These are phyloP conservation scores for Neurospora crassa DNA, from an alignment of 2,329 filamentous ascomycete species.

Conservation along the genomic window DNA sequence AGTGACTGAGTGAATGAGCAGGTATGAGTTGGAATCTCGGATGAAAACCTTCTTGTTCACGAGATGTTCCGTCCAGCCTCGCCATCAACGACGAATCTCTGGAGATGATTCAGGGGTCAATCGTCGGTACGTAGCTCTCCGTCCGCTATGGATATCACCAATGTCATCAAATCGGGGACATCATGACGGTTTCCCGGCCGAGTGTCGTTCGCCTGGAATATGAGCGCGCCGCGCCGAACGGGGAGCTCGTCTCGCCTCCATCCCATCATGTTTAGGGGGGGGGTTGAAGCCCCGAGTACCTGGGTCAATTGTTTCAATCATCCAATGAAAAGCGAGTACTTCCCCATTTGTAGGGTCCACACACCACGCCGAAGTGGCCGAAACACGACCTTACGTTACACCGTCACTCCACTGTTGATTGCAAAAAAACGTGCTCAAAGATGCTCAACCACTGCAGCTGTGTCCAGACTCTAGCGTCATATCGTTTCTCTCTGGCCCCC, in stretches of 20 bases:
- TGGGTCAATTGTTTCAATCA: not conserved
- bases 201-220: not conserved
- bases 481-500: not conserved
- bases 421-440: slow-evolving; percentile 18
- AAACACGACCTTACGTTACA: not conserved
- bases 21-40: not conserved
- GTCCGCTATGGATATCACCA: not conserved
- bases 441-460: slow-evolving; percentile 10
- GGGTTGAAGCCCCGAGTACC: not conserved
- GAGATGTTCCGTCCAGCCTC: not conserved
- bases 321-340: not conserved
- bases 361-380: not conserved
- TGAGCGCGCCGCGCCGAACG: not conserved
- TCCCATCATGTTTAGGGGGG: not conserved
- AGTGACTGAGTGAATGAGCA: not conserved
- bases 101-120: not conserved
- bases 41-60: not conserved
- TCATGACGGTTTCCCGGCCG: not conserved
- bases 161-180: not conserved
- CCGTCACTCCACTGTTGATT: slow-evolving; percentile 4
- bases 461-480: not conserved
- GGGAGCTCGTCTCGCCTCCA: not conserved
- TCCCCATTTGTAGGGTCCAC: not conserved
- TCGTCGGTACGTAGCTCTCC: not conserved
- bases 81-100: not conserved